These are phyloP conservation scores for Clonostachys sp. DNA, from an alignment of 2,329 filamentous ascomycete species.

Conservation along the genomic window DNA sequence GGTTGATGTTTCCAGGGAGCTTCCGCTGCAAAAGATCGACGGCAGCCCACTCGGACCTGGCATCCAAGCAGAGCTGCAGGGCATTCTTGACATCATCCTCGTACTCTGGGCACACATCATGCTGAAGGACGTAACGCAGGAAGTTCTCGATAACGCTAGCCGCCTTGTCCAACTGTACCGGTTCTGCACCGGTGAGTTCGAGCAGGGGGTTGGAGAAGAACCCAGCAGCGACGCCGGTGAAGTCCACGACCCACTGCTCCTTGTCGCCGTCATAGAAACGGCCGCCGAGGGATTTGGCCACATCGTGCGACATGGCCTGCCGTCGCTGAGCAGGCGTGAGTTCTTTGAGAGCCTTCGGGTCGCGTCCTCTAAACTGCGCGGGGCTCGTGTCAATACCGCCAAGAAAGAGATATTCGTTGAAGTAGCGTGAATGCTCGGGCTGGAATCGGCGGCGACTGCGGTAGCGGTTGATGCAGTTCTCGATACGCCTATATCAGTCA, in stretches of 20 bases:
- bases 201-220: constrained; percentile 66
- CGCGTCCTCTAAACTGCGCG: constrained; percentile 54
- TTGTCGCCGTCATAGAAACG: constrained; percentile 45
- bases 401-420: constrained; percentile 76
- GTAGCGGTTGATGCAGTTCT: constrained; percentile 80
- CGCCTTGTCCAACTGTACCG: constrained; percentile 45
- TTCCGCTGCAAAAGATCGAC: constrained; percentile 42
- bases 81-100: constrained; percentile 62
- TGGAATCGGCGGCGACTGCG: constrained; percentile 72
- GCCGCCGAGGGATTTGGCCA: constrained; percentile 36
- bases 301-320: constrained; percentile 58
- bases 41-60: constrained; percentile 61
- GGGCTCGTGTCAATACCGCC: constrained; percentile 67
- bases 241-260: constrained; percentile 74
- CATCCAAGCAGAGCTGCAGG: constrained; percentile 59
- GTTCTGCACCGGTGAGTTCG: constrained; percentile 50
- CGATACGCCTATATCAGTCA: constrained; percentile 59
- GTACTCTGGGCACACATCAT: constrained; percentile 84
- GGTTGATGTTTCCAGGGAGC: constrained; percentile 78
- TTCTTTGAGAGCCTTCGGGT: constrained; percentile 44
- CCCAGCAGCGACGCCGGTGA: constrained; percentile 69
- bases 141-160: constrained; percentile 77
- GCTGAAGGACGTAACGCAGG: constrained; percentile 78
- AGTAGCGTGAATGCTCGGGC: constrained; percentile 54
- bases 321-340: constrained; percentile 60